Evolutionary conservation across 1,139 yeast species (phyloP).

Genomic region (Saccharomycopsis hybrid): DNA sequence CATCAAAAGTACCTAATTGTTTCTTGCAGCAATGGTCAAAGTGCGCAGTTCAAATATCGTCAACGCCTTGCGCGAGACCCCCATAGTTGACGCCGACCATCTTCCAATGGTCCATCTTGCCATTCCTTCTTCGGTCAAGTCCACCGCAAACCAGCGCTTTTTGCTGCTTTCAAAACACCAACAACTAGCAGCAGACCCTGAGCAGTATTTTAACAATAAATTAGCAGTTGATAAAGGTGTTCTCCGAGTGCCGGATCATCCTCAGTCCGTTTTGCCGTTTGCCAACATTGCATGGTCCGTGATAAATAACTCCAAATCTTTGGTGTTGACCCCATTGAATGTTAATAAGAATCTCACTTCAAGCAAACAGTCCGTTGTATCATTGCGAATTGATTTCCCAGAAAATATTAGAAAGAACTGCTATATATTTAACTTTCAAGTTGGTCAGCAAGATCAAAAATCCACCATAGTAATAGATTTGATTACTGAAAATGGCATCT

Average conservation of each 20-base stretch:
- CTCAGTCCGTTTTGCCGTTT: not conserved
- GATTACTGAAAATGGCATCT: slow-evolving; percentile 31
- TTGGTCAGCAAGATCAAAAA: slow-evolving; percentile 1
- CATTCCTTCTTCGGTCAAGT: slow-evolving; percentile 4
- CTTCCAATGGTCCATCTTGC: not conserved
- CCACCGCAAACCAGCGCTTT: not conserved
- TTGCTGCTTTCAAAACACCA: slow-evolving; percentile 1
- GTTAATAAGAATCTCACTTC: slow-evolving; percentile 20
- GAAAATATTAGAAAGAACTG: slow-evolving; percentile 25
- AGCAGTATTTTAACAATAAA: slow-evolving; percentile 9
- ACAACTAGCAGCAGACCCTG: slow-evolving; percentile 11
- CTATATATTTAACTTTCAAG: slow-evolving; percentile 21
- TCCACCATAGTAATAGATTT: slow-evolving; percentile 28
- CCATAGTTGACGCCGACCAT: not conserved
- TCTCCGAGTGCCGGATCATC: not conserved
- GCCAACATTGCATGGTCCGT: slow-evolving; percentile 15
- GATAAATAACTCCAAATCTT: slow-evolving; percentile 21
- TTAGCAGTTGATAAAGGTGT: slow-evolving; percentile 5
- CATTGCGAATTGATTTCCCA: slow-evolving; percentile 22
- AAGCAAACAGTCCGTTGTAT: too few species aligned
- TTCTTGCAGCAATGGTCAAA: not conserved
- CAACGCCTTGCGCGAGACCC: slow-evolving; percentile 6
- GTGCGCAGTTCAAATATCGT: not conserved
- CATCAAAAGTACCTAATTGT: too few species aligned
- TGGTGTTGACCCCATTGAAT: slow-evolving; percentile 24